phyloP scores from a whole-genome alignment of 495 filamentous ascomycete species.

The Achaetomiella virescens region DNA sequence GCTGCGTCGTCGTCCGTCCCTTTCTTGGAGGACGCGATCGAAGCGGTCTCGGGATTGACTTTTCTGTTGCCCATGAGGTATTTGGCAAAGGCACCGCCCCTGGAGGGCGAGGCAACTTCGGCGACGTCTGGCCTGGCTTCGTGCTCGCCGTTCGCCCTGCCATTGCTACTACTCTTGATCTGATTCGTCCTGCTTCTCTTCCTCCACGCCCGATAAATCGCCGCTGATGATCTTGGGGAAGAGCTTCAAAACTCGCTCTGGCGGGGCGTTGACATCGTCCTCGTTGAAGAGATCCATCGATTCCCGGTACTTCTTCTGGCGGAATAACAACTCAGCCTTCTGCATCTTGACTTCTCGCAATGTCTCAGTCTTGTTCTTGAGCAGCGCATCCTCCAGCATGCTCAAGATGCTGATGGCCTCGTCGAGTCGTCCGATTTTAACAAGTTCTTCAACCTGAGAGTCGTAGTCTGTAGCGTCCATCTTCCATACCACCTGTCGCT shows the following conservation, averaged over 20 bases:
- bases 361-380: constrained; percentile 74
- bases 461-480: constrained; percentile 95
- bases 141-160: constrained; percentile 43
- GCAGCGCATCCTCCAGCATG: constrained; percentile 87
- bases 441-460: constrained; percentile 78
- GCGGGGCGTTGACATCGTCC: constrained; percentile 74
- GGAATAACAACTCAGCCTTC: constrained; percentile 83
- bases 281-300: constrained; percentile 82
- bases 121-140: constrained; percentile 26
- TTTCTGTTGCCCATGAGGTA: constrained; percentile 50
- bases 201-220: constrained; percentile 54
- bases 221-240: constrained; percentile 84
- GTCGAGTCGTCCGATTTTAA: constrained; percentile 70
- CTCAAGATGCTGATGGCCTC: constrained; percentile 84
- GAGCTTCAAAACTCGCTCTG: constrained; percentile 78
- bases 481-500: constrained; percentile 91
- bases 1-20: constrained; percentile 46
- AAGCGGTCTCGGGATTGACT: constrained; percentile 54
- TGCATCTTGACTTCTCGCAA: constrained; percentile 79
- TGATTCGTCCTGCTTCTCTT: constrained; percentile 34
- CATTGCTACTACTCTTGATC: constrained; percentile 41
- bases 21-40: constrained; percentile 54
- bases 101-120: constrained; percentile 38
- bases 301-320: constrained; percentile 74
- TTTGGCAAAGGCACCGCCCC: constrained; percentile 40